phyloP scores from a whole-genome alignment of 2,329 filamentous ascomycete genomes.

The Xylariaceae sp. region DNA sequence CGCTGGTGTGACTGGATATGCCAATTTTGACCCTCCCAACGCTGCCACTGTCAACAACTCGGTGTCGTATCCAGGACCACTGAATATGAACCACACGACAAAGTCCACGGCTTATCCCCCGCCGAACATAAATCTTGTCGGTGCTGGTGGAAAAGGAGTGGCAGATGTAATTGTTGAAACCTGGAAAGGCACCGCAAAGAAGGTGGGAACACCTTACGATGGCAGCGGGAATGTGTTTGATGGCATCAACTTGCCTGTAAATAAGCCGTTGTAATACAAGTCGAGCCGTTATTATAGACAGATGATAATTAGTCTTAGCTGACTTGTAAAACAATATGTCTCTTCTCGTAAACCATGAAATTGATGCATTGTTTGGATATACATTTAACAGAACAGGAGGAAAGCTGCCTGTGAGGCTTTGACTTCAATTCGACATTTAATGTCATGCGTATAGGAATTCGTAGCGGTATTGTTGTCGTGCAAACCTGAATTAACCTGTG shows the following conservation, averaged over 20 bases:
- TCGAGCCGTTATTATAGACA: conserved; percentile 7
- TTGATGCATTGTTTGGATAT: too few relatives aligned
- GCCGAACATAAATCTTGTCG: conserved; percentile 40
- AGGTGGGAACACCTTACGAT: conserved; percentile 40
- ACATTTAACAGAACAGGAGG: too few relatives aligned
- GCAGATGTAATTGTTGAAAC: conserved; percentile 30
- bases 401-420: too few relatives aligned
- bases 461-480: too few relatives aligned
- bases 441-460: too few relatives aligned
- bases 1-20: conserved; percentile 54
- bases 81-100: conserved; percentile 34
- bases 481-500: too few relatives aligned
- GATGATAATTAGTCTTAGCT: too few relatives aligned
- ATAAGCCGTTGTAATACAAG: conserved; percentile 31
- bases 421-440: too few relatives aligned
- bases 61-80: conserved; percentile 39
- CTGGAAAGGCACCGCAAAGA: conserved; percentile 29
- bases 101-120: conserved; percentile 34
- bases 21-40: conserved; percentile 36
- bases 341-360: too few relatives aligned
- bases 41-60: conserved; percentile 35
- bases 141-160: conserved; percentile 40
- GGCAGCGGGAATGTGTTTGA: conserved; percentile 41
- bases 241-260: conserved; percentile 38
- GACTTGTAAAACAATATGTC: too few relatives aligned